Conservation (phyloP, 2,329 filamentous ascomycete species). For the Fusarium solani-melongenae region DNA sequence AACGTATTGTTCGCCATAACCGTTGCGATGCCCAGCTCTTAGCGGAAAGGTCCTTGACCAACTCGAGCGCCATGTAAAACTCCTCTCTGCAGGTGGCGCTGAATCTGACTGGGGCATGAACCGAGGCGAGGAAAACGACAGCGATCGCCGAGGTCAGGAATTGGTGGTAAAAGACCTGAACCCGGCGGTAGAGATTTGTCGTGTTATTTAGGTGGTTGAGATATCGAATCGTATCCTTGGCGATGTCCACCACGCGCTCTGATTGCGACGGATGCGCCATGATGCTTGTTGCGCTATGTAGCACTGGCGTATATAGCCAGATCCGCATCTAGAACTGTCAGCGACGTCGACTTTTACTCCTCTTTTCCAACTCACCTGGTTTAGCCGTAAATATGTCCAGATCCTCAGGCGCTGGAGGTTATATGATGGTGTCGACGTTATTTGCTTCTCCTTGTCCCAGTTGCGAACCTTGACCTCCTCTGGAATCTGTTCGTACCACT, state of each 20-base stretch:
- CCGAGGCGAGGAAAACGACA: slow-evolving; percentile 80
- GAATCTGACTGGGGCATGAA: slow-evolving; percentile 79
- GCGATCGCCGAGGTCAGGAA: slow-evolving; percentile 81
- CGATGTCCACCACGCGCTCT: slow-evolving; percentile 77
- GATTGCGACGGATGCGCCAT: slow-evolving; percentile 79
- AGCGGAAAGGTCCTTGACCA: slow-evolving; percentile 77
- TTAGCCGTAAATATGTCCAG: slow-evolving; percentile 85
- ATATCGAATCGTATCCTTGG: slow-evolving; percentile 80
- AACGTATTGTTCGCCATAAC: slow-evolving; percentile 77
- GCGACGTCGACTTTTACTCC: not conserved
- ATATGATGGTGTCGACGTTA: slow-evolving; percentile 68
- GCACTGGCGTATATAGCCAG: slow-evolving; percentile 85
- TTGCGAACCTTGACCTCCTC: slow-evolving; percentile 68
- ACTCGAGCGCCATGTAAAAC: slow-evolving; percentile 81
- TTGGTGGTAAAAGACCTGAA: slow-evolving; percentile 84
- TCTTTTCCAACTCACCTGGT: slow-evolving; percentile 65
- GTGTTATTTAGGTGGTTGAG: slow-evolving; percentile 78
- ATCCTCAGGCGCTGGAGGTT: slow-evolving; percentile 80
- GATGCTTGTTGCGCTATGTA: slow-evolving; percentile 88
- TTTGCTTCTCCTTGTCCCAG: slow-evolving; percentile 65
- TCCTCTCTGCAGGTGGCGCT: slow-evolving; percentile 76
- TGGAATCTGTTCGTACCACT: slow-evolving; percentile 85
- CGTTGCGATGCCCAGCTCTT: slow-evolving; percentile 78
- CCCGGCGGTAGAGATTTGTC: slow-evolving; percentile 75
- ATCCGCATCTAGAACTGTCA: slow-evolving; percentile 72